Conservation (phyloP, 2,329 filamentous ascomycete genomes). For the Aspergillus viridinutans region DNA sequence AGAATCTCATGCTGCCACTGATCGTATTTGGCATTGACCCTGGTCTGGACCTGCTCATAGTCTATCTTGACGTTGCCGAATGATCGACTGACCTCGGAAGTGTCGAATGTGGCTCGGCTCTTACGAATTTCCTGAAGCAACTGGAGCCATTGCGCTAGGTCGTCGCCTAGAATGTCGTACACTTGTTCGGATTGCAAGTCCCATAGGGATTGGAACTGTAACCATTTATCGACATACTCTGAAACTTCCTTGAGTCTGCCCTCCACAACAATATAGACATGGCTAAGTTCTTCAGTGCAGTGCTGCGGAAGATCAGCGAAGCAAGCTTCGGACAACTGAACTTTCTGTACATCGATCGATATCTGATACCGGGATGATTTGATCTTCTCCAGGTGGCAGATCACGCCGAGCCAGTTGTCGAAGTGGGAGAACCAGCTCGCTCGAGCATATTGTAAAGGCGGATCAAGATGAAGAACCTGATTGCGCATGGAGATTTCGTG, state of each 20-base stretch:
- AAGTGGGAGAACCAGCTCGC: conserved; percentile 92
- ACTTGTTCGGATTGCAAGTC: conserved; percentile 95
- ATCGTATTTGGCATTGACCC: conserved; percentile 98
- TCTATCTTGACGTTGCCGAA: conserved; percentile 96
- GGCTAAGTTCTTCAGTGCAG: conserved; percentile 72
- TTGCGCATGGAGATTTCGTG: conserved; percentile 98
- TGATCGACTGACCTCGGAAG: conserved; percentile 83
- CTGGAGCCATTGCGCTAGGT: conserved; percentile 89
- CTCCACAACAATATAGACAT: conserved; percentile 80
- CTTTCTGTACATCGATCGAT: conserved; percentile 54
- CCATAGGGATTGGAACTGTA: conserved; percentile 98
- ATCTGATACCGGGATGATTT: conserved; percentile 95
- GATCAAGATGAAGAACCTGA: conserved; percentile 94
- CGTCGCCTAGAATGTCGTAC: conserved; percentile 85
- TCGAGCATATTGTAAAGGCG: conserved; percentile 83
- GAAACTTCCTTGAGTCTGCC: conserved; percentile 75
- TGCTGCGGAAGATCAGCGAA: conserved; percentile 82
- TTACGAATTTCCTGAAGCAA: conserved; percentile 96
- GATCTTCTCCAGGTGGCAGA: conserved; percentile 89
- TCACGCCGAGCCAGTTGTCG: conserved; percentile 86
- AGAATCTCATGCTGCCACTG: conserved; percentile 99
- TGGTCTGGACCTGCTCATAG: conserved; percentile 97
- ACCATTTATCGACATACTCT: conserved; percentile 91
- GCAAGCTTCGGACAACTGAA: conserved; percentile 45
- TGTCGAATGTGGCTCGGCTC: conserved; percentile 93